Evolutionary conservation across 495 filamentous ascomycete species (phyloP).

Genomic region (Penicillium psychrofluorescens): DNA sequence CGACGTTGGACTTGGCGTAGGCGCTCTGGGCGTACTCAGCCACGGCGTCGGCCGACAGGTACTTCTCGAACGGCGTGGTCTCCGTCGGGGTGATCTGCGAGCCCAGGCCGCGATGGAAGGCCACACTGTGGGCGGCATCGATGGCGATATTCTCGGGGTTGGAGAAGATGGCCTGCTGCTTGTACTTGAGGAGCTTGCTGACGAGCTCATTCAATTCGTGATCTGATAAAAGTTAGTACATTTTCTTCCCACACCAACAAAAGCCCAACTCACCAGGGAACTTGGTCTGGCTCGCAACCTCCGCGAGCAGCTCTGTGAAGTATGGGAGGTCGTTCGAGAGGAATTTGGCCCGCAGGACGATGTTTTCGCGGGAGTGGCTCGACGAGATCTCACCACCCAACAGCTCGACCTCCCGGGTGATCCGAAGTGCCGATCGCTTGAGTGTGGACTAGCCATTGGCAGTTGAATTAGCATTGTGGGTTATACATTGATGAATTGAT

Average conservation of each 20-base stretch:
- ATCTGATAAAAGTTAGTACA: slow-evolving; percentile 38
- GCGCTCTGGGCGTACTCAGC: slow-evolving; percentile 64
- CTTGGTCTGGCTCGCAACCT: slow-evolving; percentile 81
- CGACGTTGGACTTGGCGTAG: slow-evolving; percentile 83
- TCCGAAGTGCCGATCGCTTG: slow-evolving; percentile 79
- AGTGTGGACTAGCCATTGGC: slow-evolving; percentile 61
- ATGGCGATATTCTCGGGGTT: slow-evolving; percentile 66
- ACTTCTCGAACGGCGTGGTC: slow-evolving; percentile 62
- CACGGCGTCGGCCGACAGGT: slow-evolving; percentile 65
- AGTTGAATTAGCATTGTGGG: slow-evolving; percentile 2
- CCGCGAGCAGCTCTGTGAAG: slow-evolving; percentile 90
- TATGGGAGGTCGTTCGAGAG: slow-evolving; percentile 92
- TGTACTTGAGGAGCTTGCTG: slow-evolving; percentile 57
- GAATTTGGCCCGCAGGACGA: slow-evolving; percentile 89
- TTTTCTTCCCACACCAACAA: background rate
- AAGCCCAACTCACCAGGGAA: slow-evolving; percentile 58
- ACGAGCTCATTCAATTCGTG: slow-evolving; percentile 87
- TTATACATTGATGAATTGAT: background rate
- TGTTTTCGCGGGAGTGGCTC: slow-evolving; percentile 84
- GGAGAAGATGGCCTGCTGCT: slow-evolving; percentile 59
- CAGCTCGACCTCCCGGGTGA: slow-evolving; percentile 90
- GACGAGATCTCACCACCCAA: slow-evolving; percentile 79
- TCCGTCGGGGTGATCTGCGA: slow-evolving; percentile 61
- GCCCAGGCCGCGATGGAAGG: slow-evolving; percentile 93
- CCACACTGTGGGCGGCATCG: slow-evolving; percentile 77